Evolutionary conservation across 2,329 filamentous ascomycete species (phyloP).

Genomic region (Trichoderma hamatum): DNA sequence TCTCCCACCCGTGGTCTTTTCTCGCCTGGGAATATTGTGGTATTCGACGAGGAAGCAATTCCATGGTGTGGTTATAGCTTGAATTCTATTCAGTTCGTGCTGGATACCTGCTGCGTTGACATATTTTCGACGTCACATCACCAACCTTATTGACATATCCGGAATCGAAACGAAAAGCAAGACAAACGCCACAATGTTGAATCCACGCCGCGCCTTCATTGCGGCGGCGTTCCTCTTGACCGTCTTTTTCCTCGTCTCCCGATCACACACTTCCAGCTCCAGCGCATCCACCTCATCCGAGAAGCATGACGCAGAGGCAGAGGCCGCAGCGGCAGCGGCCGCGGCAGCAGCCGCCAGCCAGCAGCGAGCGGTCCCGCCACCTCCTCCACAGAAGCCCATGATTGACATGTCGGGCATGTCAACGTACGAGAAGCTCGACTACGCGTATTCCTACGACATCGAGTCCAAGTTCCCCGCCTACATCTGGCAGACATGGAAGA

Average conservation of each 20-base stretch:
- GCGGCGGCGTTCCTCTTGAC: slow-evolving; percentile 70
- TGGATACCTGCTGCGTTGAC: neutral
- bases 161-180: neutral
- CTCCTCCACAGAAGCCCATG: slow-evolving; percentile 61
- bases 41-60: neutral
- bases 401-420: slow-evolving; percentile 73
- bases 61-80: neutral
- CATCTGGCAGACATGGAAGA: slow-evolving; percentile 99
- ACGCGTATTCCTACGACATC: slow-evolving; percentile 92
- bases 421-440: slow-evolving; percentile 79
- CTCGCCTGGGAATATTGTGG: slow-evolving; percentile 3
- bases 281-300: slow-evolving; percentile 11
- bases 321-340: neutral
- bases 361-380: slow-evolving; percentile 25
- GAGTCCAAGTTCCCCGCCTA: slow-evolving; percentile 90
- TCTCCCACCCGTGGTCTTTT: neutral
- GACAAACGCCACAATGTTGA: slow-evolving; percentile 62
- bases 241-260: slow-evolving; percentile 69
- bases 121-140: neutral
- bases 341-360: neutral
- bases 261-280: slow-evolving; percentile 49
- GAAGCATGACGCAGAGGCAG: slow-evolving; percentile 32
- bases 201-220: slow-evolving; percentile 74
- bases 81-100: neutral
- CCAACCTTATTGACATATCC: neutral